Percentiles rank a stretch among this genome's conserved stretches.
phyloP scores from a whole-genome alignment of 2,329 filamentous ascomycete genomes.

The Pyrenochaeta sp. region DNA sequence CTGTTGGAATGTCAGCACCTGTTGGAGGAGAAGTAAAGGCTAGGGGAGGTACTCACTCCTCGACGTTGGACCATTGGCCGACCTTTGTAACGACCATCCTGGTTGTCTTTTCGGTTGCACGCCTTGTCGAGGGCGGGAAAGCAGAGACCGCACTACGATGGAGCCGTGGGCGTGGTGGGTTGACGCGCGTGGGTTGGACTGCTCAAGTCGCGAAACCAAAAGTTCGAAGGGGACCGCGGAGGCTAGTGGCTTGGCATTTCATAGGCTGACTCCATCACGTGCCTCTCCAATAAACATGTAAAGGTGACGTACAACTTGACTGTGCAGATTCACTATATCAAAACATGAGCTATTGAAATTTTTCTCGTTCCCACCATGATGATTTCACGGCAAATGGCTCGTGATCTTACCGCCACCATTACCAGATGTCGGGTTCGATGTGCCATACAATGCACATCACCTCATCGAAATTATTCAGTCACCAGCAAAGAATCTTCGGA shows the following conservation, averaged over 20 bases:
- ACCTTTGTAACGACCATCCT: constrained; percentile 71
- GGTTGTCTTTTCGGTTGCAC: constrained; percentile 11
- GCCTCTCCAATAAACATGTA: too few species aligned
- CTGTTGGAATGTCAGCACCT: too few species aligned
- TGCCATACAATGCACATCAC: neutral
- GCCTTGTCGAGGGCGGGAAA: constrained; percentile 2
- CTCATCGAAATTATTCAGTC: constrained; percentile 8
- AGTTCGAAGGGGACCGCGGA: constrained; percentile 22
- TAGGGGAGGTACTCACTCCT: too few species aligned
- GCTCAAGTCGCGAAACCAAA: constrained; percentile 27
- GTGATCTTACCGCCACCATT: neutral
- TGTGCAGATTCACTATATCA: neutral
- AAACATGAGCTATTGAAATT: neutral
- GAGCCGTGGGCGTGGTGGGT: constrained; percentile 21
- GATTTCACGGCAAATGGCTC: neutral
- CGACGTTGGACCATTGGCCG: constrained; percentile 73
- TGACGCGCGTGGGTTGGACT: constrained; percentile 12
- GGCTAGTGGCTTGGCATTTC: constrained; percentile 28
- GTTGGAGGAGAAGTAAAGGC: too few species aligned
- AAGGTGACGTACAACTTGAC: constrained; percentile 31
- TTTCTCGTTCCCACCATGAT: neutral
- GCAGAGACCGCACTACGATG: constrained; percentile 10
- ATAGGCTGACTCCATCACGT: constrained; percentile 9
- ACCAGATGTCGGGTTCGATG: neutral
- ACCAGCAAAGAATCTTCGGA: neutral